Evolutionary conservation across 352 stramenopile genomes (phyloP), one percentile per base, ranked within the genome.

Genomic region (Phytophthora meadii): DNA sequence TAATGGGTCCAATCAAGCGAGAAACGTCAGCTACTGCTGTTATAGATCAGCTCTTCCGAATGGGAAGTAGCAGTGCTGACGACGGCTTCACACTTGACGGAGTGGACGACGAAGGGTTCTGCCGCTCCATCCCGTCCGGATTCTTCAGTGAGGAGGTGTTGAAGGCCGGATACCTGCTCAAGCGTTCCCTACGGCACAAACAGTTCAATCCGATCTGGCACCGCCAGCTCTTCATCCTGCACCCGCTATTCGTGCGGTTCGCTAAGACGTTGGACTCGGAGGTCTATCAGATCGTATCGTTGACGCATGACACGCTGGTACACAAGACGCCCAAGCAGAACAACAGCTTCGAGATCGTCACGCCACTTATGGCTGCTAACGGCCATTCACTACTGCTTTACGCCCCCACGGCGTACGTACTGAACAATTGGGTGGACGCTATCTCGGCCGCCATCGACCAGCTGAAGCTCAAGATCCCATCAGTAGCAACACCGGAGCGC

Each of bases 181-280:
- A 96, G 76, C 79, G 88, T n/a, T 93, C 90, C 40, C 76, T 95
- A 32, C 86, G 87, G 2, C 84, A 94, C 77, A 95, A 94, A 75
- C 82, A 92, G 58, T 93, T 89, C 74, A 89, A 86, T 40, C 84
- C 84, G 44, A 93, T 93, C 48, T 93, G 84, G 82, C 79, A 90
- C 48, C 79, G 82, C 0, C 79, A 84, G 28, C 82, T 89, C 46
- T 93, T 93, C 68, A 81, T 93, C 46, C 67, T 93, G 19, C 82
- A 93, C 50, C 70, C 79, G 12, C 77, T 88, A 15, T 88, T 83
- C 24, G 39, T 93, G 37, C 81, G 82, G n/a, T 93, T 93, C 51
- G 80, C 79, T 46, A 91, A 90, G 65, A 74, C 71, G 15, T 70
- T 85, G 5, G 70, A 85, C 15, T 74, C 80, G 15, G 82, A 91